Conservation (phyloP, 1,284 basidiomycete species). For the Boletellus deceptivus region DNA sequence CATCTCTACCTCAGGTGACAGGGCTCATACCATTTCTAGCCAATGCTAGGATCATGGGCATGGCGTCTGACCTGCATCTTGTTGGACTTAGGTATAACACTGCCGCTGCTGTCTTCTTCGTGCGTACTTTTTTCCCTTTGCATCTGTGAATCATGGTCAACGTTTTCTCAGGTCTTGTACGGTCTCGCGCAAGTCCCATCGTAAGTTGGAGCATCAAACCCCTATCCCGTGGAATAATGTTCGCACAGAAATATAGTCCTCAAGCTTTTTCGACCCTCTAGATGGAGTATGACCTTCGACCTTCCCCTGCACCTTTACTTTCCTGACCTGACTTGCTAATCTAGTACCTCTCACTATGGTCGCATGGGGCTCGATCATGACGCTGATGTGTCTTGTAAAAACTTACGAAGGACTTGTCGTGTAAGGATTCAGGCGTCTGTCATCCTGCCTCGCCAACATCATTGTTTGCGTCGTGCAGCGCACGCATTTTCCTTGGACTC, state of each 20-base stretch:
- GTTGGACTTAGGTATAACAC: conserved; percentile 44
- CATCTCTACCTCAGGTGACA: not conserved
- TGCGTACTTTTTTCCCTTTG: conserved; percentile 22
- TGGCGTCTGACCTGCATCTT: conserved; percentile 40
- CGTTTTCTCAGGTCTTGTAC: conserved; percentile 38
- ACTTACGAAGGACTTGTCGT: conserved; percentile 31
- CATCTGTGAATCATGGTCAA: not conserved
- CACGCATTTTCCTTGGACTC: conserved; percentile 51
- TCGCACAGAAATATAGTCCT: conserved; percentile 41
- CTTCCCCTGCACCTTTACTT: not conserved
- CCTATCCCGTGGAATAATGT: not conserved
- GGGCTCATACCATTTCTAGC: conserved; percentile 15
- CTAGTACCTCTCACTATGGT: conserved; percentile 49
- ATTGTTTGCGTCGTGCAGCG: conserved; percentile 27
- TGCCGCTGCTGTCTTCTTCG: conserved; percentile 49
- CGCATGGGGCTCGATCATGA: conserved; percentile 47
- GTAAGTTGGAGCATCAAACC: conserved; percentile 28
- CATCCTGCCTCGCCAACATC: conserved; percentile 4
- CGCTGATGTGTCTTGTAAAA: conserved; percentile 37
- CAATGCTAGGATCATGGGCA: conserved; percentile 38
- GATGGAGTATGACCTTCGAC: conserved; percentile 39
- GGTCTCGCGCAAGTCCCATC: conserved; percentile 49
- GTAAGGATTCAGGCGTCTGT: conserved; percentile 11
- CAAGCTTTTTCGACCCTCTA: conserved; percentile 45
- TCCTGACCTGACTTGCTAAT: conserved; percentile 1